Evolutionary conservation across 2,329 filamentous ascomycete genomes (phyloP).

Genomic region (Lachnellula hyalina): DNA sequence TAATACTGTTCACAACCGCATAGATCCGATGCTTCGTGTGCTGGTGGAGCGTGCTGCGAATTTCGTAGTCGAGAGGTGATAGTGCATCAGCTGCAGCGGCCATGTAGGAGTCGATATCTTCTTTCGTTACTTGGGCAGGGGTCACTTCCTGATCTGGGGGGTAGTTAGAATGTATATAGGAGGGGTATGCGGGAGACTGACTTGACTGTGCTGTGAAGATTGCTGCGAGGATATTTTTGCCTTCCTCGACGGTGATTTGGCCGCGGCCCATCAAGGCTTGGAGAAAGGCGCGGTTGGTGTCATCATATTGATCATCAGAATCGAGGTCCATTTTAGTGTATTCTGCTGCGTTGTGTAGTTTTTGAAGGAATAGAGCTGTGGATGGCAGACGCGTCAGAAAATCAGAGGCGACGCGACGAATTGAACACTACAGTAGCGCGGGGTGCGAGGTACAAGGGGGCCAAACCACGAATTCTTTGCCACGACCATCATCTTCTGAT

Average conservation of each 20-base stretch:
- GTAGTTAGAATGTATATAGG: slow-evolving; percentile 1
- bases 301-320: slow-evolving; percentile 26
- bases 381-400: not conserved
- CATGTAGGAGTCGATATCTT: slow-evolving; percentile 65
- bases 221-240: slow-evolving; percentile 66
- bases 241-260: slow-evolving; percentile 69
- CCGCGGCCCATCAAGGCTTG: slow-evolving; percentile 81
- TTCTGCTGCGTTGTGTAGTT: not conserved
- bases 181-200: slow-evolving; percentile 2
- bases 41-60: slow-evolving; percentile 71
- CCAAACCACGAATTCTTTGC: not conserved
- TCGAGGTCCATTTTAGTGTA: slow-evolving; percentile 12
- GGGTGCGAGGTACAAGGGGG: not conserved
- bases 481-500: no score
- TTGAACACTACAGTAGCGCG: not conserved
- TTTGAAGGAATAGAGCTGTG: not conserved
- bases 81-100: slow-evolving; percentile 65
- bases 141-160: slow-evolving; percentile 41
- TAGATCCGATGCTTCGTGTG: slow-evolving; percentile 61
- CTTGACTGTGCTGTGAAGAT: slow-evolving; percentile 54
- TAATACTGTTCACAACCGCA: slow-evolving; percentile 82
- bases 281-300: slow-evolving; percentile 81
- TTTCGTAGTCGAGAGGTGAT: slow-evolving; percentile 80
- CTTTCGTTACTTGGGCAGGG: slow-evolving; percentile 59
- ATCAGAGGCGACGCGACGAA: not conserved